phyloP scores from a whole-genome alignment of 2,329 filamentous ascomycete genomes.

The Colletotrichum melonis region DNA sequence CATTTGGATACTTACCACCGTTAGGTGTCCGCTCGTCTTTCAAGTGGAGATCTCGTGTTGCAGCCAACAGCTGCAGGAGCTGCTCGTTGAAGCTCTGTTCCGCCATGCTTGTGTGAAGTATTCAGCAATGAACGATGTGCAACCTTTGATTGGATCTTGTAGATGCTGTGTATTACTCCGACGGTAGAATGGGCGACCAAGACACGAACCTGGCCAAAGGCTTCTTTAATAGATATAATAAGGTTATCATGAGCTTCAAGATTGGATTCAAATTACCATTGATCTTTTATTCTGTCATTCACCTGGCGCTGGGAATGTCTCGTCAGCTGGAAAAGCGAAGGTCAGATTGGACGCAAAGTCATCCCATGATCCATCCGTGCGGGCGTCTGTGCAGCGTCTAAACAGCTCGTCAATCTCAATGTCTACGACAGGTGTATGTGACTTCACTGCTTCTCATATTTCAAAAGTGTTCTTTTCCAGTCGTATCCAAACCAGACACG shows the following conservation, averaged over 20 bases:
- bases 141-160: background rate
- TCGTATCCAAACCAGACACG: background rate
- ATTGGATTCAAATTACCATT: background rate
- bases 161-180: background rate
- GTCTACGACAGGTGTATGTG: background rate
- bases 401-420: background rate
- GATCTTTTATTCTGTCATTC: background rate
- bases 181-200: background rate
- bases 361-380: background rate
- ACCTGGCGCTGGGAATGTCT: background rate
- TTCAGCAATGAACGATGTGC: background rate
- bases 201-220: background rate
- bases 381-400: background rate
- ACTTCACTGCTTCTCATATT: background rate
- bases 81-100: background rate
- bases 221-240: background rate
- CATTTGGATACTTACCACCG: background rate
- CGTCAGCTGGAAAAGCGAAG: background rate
- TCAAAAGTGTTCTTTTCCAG: background rate
- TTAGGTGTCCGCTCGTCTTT: background rate
- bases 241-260: background rate
- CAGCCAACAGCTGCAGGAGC: background rate
- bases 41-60: background rate
- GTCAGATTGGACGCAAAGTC: background rate
- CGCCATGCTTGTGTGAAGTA: background rate